Base-by-base conservation (phyloP, 805 yeast species). In the Candida nonsorbophila region DNA sequence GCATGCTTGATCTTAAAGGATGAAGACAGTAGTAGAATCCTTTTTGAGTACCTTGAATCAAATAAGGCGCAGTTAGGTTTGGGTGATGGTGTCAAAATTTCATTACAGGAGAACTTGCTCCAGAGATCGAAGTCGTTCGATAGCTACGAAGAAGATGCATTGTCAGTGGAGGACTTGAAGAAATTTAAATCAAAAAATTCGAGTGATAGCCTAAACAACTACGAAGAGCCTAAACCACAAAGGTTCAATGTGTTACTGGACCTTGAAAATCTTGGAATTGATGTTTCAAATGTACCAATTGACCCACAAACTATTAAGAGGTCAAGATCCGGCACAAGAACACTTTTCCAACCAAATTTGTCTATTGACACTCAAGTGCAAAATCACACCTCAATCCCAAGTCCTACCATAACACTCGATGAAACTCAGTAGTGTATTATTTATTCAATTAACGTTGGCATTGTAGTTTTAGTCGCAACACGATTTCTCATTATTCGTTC, bases 361-460 rank as follows among this genome's bases (percentile, higher is more conserved):
- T 38, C 27, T 23, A 28, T 58, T 20, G 38, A 46, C 16, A 53
- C 60, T 7, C 26, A 28, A 4, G 28, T 29, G 6, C 22, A 28
- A 5, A 22, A 26, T 3, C 13, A 17, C 9, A 15, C 7, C 5
- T 18, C 29, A 12, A 16, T 16, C n/a, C 27, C 22, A 15, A 28
- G 49, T 38, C 69, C 69, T 3, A 54, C 61, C 3, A 63, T 63
- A 21, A 62, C 69, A 0, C 45, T 63, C 25, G 68, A 62, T 28
- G 65, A 58, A 36, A 44, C 51, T 11, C 12, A 20, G 10, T 9
- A 14, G 7, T 24, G n/a, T n/a, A n/a, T n/a, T n/a, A n/a, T n/a
- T n/a, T n/a, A n/a, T n/a, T n/a, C n/a, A n/a, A n/a, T n/a, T n/a
- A n/a, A n/a, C n/a, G n/a, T n/a, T n/a, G n/a, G n/a, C n/a, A n/a